phyloP scores from a whole-genome alignment of 257 asterid genomes.

The Solanum virginianum region DNA sequence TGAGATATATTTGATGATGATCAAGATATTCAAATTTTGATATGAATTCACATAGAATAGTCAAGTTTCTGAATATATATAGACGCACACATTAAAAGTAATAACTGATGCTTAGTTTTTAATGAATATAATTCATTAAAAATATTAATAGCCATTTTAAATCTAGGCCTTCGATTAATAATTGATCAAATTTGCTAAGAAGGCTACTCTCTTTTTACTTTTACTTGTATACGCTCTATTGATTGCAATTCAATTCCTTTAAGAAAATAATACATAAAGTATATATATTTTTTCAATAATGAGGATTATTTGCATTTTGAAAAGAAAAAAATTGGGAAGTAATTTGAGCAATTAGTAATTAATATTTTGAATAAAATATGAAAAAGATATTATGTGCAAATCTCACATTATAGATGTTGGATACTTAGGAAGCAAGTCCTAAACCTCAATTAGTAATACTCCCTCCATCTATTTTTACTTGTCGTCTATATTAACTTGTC shows the following conservation, averaged over 20 bases:
- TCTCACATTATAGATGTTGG: too few species aligned
- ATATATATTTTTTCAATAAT: background rate
- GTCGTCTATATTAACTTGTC: too few species aligned
- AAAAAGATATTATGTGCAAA: too few species aligned
- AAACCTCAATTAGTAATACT: too few species aligned
- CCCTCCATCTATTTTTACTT: too few species aligned
- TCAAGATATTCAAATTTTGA: background rate
- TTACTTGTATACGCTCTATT: fast-evolving
- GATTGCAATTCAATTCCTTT: too few species aligned
- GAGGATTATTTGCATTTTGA: background rate
- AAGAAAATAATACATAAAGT: background rate
- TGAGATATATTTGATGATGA: background rate
- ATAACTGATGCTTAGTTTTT: too few species aligned
- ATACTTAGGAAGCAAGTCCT: too few species aligned
- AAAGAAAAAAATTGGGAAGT: background rate
- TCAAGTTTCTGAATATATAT: background rate
- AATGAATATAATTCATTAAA: background rate
- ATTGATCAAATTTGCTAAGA: background rate
- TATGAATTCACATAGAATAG: background rate
- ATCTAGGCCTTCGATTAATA: background rate
- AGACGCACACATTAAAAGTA: too few species aligned
- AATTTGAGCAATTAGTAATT: background rate
- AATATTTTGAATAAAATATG: background rate
- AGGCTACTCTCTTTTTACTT: background rate
- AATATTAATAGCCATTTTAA: background rate